phyloP scores from a whole-genome alignment of 306 rosid species.

The Fragaria iinumae region DNA sequence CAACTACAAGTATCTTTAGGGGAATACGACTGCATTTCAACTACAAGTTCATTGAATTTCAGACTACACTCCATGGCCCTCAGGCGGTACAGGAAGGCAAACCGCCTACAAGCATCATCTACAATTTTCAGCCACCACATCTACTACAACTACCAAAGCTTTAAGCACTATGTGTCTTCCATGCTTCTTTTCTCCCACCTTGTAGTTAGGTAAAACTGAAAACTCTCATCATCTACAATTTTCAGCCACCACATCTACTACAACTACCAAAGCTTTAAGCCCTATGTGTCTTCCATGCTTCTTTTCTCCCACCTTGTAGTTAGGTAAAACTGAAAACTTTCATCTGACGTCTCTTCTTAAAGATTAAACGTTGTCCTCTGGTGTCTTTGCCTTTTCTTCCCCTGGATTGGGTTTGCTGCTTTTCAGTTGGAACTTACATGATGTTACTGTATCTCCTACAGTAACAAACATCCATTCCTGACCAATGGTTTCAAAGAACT shows the following conservation, averaged over 20 bases:
- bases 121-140: neutral
- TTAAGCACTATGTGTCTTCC: neutral
- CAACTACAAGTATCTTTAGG: no score
- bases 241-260: no score
- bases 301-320: neutral
- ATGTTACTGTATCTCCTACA: conserved; percentile 47
- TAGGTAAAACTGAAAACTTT: neutral
- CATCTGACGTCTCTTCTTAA: neutral
- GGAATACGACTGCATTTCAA: no score
- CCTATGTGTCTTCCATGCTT: neutral
- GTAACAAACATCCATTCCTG: conserved; percentile 41
- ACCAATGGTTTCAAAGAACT: conserved; percentile 36
- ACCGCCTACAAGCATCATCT: neutral
- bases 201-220: neutral
- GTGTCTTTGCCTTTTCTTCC: neutral
- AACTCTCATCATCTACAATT: neutral
- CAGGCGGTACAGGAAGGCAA: neutral
- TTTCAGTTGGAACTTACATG: conserved; percentile 31
- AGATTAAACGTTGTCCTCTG: no score
- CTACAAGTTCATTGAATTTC: neutral
- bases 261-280: neutral
- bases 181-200: neutral
- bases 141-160: neutral
- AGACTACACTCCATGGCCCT: neutral
- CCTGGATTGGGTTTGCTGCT: conserved; percentile 30